These are phyloP conservation scores for Ophiostoma ulmi DNA, from an alignment of 2,329 filamentous ascomycete genomes.

Conservation along the genomic window DNA sequence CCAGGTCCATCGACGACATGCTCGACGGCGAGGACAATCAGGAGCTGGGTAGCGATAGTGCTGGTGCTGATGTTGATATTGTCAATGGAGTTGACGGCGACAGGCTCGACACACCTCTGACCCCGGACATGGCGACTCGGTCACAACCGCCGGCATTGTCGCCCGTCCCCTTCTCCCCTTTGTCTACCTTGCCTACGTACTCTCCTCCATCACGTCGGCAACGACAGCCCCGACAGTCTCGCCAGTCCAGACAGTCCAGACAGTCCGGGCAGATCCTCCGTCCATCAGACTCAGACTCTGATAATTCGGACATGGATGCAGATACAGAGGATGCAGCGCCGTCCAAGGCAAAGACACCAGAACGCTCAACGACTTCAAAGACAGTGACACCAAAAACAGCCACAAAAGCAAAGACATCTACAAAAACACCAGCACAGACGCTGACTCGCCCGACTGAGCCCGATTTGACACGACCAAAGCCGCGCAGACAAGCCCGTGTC, in stretches of 20 bases:
- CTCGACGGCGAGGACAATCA: neutral
- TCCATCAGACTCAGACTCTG: neutral
- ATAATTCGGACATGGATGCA: neutral
- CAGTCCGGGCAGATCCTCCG: neutral
- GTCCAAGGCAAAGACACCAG: neutral
- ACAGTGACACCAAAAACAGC: neutral
- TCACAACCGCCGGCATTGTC: neutral
- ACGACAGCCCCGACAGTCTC: neutral
- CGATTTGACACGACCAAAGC: neutral
- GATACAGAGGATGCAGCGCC: neutral
- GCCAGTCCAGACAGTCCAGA: neutral
- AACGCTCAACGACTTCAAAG: neutral
- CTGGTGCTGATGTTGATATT: neutral
- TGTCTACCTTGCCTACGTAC: neutral
- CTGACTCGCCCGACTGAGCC: neutral
- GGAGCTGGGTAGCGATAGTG: neutral
- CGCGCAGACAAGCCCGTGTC: neutral
- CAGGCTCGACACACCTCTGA: neutral
- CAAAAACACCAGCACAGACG: neutral
- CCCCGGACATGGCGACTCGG: neutral
- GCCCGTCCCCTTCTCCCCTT: neutral
- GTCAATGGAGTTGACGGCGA: neutral
- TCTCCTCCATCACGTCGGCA: neutral
- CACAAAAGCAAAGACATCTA: neutral
- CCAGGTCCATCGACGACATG: neutral